Percentiles rank a stretch among this genome's conserved stretches.
phyloP scores from a whole-genome alignment of 1,139 yeast genomes.

The Saccharomyces hybrid region DNA sequence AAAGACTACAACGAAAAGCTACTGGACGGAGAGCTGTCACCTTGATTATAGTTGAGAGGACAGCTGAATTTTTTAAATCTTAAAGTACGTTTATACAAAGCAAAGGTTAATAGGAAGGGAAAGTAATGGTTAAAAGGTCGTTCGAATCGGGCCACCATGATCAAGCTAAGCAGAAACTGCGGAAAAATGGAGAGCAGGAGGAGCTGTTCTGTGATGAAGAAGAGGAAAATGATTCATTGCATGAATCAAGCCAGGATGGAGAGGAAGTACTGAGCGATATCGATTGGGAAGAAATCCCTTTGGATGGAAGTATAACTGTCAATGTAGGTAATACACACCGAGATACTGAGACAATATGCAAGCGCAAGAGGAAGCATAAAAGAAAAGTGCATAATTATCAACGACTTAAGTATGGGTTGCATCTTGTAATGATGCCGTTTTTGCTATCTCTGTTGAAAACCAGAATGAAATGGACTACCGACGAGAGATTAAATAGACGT shows the following conservation, averaged over 20 bases:
- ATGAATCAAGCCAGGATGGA: not conserved
- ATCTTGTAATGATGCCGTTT: conserved; percentile 18
- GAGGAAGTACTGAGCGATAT: conserved; percentile 6
- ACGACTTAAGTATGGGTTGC: conserved; percentile 16
- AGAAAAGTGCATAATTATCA: conserved; percentile 5
- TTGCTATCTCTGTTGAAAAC: conserved; percentile 10
- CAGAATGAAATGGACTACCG: conserved; percentile 12
- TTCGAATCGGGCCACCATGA: not conserved
- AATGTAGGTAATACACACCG: not conserved
- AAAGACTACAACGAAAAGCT: too few species aligned
- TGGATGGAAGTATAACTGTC: conserved; percentile 8
- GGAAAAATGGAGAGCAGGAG: conserved; percentile 1
- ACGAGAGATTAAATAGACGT: conserved; percentile 17
- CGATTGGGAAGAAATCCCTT: conserved; percentile 24
- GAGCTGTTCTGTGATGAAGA: not conserved
- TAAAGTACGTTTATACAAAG: not conserved
- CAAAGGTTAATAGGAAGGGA: not conserved
- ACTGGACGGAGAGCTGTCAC: too few species aligned
- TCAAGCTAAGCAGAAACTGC: not conserved
- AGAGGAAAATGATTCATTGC: not conserved
- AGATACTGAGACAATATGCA: not conserved
- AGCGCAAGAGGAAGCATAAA: conserved; percentile 3
- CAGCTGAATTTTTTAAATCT: too few species aligned
- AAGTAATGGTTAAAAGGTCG: not conserved
- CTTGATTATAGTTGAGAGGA: too few species aligned